A percentile compares a stretch with the other conserved stretches of the same genome.
phyloP scores from a whole-genome alignment of 352 stramenopile species.

The Aphanomyces invadans region DNA sequence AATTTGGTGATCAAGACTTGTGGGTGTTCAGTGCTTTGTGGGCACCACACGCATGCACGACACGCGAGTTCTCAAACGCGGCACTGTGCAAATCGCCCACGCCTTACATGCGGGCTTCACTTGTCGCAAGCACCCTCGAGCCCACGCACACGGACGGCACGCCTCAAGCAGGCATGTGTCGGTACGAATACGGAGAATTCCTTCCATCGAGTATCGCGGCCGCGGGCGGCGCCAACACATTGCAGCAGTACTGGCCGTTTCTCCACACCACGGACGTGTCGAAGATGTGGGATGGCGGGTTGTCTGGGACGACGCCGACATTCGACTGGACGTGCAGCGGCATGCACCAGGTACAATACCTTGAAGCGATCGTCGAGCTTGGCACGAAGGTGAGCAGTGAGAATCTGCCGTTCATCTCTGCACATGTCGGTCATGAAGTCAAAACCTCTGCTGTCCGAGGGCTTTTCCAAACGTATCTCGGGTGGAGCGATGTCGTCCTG shows the following conservation, averaged over 20 bases:
- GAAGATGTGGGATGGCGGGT: not conserved
- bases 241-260: constrained; percentile 11
- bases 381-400: not conserved
- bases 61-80: not conserved
- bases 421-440: not conserved
- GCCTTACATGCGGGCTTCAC: not conserved
- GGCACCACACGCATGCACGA: not conserved
- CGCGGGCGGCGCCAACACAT: not conserved
- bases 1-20: constrained; percentile 10
- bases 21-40: constrained; percentile 1
- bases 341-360: constrained; percentile 5
- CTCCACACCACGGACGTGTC: not conserved
- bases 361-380: not conserved
- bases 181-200: constrained; percentile 14
- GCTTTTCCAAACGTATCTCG: not conserved
- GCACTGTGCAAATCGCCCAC: not conserved
- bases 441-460: not conserved
- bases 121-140: not conserved
- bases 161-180: constrained; percentile 4
- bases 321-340: constrained; percentile 10
- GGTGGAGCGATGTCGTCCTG: not conserved
- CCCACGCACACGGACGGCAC: constrained; percentile 1
- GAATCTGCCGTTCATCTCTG: not conserved
- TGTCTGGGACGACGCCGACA: not conserved
- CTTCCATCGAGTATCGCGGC: not conserved